phyloP scores from a whole-genome alignment of 1,284 basidiomycete species.

The Xerocomus nothofagi region DNA sequence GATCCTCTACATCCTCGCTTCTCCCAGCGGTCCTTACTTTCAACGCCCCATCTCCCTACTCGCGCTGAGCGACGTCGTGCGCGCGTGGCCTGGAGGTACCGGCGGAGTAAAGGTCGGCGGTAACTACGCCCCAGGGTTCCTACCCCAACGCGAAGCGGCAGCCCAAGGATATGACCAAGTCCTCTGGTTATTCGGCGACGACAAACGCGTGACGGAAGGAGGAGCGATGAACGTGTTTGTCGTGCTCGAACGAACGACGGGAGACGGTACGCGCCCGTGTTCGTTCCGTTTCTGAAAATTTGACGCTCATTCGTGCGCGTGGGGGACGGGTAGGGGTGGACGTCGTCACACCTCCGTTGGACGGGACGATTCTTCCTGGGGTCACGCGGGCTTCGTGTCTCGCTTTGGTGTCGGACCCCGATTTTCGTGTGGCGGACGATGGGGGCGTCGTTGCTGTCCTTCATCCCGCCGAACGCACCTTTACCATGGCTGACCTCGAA shows the following conservation, averaged over 20 bases:
- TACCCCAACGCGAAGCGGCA: constrained; percentile 62
- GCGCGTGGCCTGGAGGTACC: constrained; percentile 83
- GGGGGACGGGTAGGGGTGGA: constrained; percentile 53
- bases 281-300: not conserved
- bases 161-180: constrained; percentile 72
- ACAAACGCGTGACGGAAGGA: constrained; percentile 42
- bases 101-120: constrained; percentile 65
- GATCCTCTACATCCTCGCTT: constrained; percentile 68
- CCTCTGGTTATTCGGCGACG: constrained; percentile 50
- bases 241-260: constrained; percentile 48
- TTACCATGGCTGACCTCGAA: constrained; percentile 65
- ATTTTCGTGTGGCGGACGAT: constrained; percentile 14
- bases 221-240: constrained; percentile 69
- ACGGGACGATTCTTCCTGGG: constrained; percentile 73
- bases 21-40: constrained; percentile 75
- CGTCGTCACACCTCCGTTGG: constrained; percentile 72
- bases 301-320: too few relatives aligned
- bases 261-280: constrained; percentile 41
- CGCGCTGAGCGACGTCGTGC: constrained; percentile 65
- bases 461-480: constrained; percentile 54
- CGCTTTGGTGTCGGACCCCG: constrained; percentile 47
- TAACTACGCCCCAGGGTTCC: constrained; percentile 73
- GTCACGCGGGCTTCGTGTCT: constrained; percentile 77
- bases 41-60: constrained; percentile 69
- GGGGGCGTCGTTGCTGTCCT: too few relatives aligned